These are phyloP conservation scores for Puccinia hordei DNA, from an alignment of 1,284 basidiomycete genomes.

Conservation along the genomic window DNA sequence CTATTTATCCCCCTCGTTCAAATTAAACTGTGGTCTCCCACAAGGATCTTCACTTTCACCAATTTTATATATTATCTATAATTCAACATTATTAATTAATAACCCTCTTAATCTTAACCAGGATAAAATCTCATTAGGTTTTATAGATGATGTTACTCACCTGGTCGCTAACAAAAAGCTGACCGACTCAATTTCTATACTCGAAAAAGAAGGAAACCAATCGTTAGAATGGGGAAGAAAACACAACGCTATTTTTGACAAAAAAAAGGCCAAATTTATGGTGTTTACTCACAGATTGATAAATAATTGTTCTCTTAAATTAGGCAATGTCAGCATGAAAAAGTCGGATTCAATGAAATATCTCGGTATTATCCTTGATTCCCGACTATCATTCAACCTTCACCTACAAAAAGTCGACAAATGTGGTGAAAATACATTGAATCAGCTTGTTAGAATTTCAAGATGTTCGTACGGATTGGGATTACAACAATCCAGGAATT, in stretches of 20 bases:
- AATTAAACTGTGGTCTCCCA: neutral
- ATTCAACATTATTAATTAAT: neutral
- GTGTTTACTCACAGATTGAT: no score
- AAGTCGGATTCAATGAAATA: neutral
- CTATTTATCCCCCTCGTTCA: slow-evolving; percentile 7
- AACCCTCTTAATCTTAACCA: neutral
- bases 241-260: no score
- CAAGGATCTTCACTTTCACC: slow-evolving; percentile 20
- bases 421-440: neutral
- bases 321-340: neutral
- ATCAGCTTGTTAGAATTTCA: no score
- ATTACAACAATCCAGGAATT: no score
- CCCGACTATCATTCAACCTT: no score
- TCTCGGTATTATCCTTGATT: no score
- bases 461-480: no score
- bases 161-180: neutral
- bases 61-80: slow-evolving; percentile 17
- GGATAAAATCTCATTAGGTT: slow-evolving; percentile 11
- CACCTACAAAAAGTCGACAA: no score
- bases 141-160: slow-evolving; percentile 28
- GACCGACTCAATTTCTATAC: neutral
- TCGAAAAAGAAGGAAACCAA: no score
- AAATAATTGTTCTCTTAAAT: neutral
- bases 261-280: no score
- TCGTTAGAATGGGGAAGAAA: no score